These are phyloP conservation scores for Phytophthora fragariaefolia DNA, from an alignment of 352 stramenopile species.

Conservation along the genomic window DNA sequence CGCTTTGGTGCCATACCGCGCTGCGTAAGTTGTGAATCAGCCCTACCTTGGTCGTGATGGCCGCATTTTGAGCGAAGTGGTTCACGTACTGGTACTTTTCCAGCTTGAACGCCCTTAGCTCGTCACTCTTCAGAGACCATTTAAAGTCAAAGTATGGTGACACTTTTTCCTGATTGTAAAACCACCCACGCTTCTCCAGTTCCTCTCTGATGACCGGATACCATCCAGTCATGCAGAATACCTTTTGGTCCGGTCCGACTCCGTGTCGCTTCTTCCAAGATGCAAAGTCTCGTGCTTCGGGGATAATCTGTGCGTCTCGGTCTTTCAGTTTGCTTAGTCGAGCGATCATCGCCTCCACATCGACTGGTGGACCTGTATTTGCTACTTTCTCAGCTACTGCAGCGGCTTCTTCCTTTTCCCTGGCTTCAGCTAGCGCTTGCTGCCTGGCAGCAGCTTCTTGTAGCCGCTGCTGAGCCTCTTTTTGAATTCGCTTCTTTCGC, in stretches of 20 bases:
- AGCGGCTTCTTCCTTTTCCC: slow-evolving; percentile 53
- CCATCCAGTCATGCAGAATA: slow-evolving; percentile 93
- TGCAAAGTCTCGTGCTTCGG: slow-evolving; percentile 80
- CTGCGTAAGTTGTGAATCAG: slow-evolving; percentile 86
- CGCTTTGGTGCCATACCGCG: slow-evolving; percentile 82
- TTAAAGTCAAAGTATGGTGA: slow-evolving; percentile 93
- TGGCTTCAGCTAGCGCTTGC: slow-evolving; percentile 38
- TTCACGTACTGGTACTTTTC: slow-evolving; percentile 91
- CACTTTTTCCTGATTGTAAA: slow-evolving; percentile 81
- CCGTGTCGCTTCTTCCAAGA: slow-evolving; percentile 92
- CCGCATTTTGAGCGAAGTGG: slow-evolving; percentile 92
- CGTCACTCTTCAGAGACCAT: slow-evolving; percentile 91
- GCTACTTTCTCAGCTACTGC: slow-evolving; percentile 43
- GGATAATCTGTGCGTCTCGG: slow-evolving; percentile 66
- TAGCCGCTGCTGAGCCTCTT: slow-evolving; percentile 59
- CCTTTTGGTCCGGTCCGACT: slow-evolving; percentile 74
- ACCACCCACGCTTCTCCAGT: slow-evolving; percentile 90
- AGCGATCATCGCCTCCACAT: slow-evolving; percentile 77
- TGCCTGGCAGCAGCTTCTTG: slow-evolving; percentile 58
- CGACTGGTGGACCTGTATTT: slow-evolving; percentile 33
- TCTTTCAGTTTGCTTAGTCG: slow-evolving; percentile 81
- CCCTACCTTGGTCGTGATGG: slow-evolving; percentile 92
- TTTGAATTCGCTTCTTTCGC: slow-evolving; percentile 55
- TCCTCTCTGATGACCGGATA: slow-evolving; percentile 93
- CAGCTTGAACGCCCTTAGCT: slow-evolving; percentile 81